Evolutionary conservation across 305 asterid genomes (phyloP), one percentile per base, ranked within the genome.

Genomic region (Petunia hybrid): DNA sequence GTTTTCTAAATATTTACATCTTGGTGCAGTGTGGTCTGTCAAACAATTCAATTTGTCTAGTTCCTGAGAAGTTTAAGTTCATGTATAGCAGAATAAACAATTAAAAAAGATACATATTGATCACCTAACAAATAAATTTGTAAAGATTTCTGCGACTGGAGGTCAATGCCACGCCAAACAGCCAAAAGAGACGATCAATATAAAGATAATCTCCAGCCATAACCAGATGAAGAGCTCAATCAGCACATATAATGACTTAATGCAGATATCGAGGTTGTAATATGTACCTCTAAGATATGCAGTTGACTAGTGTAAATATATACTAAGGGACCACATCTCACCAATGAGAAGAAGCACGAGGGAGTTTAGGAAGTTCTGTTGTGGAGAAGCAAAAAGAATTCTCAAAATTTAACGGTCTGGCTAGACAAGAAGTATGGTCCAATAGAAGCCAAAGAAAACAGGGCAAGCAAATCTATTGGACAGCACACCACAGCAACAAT

Each of bases 381-480:
- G 10, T 51, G 56, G 56, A 8, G 56, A 51, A 51, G 56, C 3
- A 51, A 51, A 51, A 8, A 51, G 14, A 51, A 51, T 51, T 51
- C 56, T 51, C 56, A 10, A 9, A 46, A 51, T 51, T 51, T 51
- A 51, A 51, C 56, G 14, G 56, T 8, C 56, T 51, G 14, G 8
- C 56, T 7, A 48, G 56, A 48, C 13, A 1, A 48, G 56, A 48
- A 48, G 56, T 10, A 7, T 7, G 4, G 13, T 48, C 14, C 10
- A 13, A 51, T 2, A 13, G 56, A 9, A 51, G 14, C 56, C 59
- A 43, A 69, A 22, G 59, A 43, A 43, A 45, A 46, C 22, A 22
- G 60, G 60, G 45, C 60, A 70, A 69, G 59, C 1, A 71, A 48
- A 73, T 73, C 62, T 13, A 73, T 48, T 12, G 78, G 62, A 71